Evolutionary conservation across 495 filamentous ascomycete genomes (phyloP).

Genomic region (Tricharina praecox): DNA sequence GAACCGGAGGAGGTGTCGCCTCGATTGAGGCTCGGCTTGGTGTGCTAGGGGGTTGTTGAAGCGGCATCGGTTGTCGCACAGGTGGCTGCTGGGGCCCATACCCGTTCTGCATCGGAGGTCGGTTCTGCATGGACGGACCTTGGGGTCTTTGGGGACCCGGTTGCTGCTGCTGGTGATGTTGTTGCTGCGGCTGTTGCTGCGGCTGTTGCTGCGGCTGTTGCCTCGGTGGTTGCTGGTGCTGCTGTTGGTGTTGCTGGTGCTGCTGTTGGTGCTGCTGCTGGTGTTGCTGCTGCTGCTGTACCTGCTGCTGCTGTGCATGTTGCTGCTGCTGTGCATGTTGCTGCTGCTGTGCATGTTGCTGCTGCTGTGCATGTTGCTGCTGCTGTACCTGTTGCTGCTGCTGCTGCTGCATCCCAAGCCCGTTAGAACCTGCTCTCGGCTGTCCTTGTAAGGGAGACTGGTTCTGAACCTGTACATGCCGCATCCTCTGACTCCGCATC

Average conservation of each 20-base stretch:
- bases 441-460: constrained; percentile 29
- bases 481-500: constrained; percentile 39
- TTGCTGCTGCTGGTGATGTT: too few relatives aligned
- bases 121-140: constrained; percentile 25
- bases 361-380: too few relatives aligned
- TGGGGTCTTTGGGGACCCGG: constrained; percentile 28
- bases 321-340: too few relatives aligned
- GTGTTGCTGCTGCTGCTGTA: too few relatives aligned
- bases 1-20: constrained; percentile 17
- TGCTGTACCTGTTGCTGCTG: constrained; percentile 33
- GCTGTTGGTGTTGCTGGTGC: too few relatives aligned
- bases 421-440: constrained; percentile 2
- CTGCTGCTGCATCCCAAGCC: neutral
- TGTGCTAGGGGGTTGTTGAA: constrained; percentile 15
- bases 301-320: too few relatives aligned
- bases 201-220: too few relatives aligned
- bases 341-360: too few relatives aligned
- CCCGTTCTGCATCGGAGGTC: constrained; percentile 21
- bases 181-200: too few relatives aligned
- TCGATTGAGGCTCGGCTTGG: constrained; percentile 20
- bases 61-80: constrained; percentile 9
- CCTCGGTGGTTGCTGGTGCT: too few relatives aligned
- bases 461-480: constrained; percentile 35
- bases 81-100: constrained; percentile 17
- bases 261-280: too few relatives aligned